Evolutionary conservation across 139 green algal species (phyloP).

Genomic region (Chloropicon primus): DNA sequence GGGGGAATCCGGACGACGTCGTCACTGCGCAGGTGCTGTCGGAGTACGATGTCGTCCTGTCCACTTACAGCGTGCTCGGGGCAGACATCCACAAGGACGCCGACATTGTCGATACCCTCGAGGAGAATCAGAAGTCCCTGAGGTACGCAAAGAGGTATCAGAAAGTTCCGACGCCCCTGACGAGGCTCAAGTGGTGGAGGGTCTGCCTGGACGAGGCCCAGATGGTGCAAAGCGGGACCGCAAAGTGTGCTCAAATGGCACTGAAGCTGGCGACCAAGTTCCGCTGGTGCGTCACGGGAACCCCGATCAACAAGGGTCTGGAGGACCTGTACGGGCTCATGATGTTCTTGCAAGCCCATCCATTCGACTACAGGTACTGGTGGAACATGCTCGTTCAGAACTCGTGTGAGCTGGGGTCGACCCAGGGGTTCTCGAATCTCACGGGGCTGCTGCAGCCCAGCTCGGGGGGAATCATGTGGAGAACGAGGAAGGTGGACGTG

Average conservation of each 20-base stretch:
- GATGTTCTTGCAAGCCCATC: slow-evolving; percentile 49
- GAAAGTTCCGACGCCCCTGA: slow-evolving; percentile 73
- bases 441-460: slow-evolving; percentile 29
- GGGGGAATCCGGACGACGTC: slow-evolving; percentile 8
- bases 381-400: slow-evolving; percentile 21
- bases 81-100: slow-evolving; percentile 47
- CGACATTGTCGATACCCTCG: background rate
- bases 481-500: slow-evolving; percentile 63
- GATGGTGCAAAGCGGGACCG: slow-evolving; percentile 57
- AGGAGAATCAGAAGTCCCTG: background rate
- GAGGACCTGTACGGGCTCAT: slow-evolving; percentile 77
- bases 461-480: slow-evolving; percentile 69
- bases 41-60: slow-evolving; percentile 74
- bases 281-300: slow-evolving; percentile 61
- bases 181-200: slow-evolving; percentile 69
- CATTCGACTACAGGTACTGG: slow-evolving; percentile 11
- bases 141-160: slow-evolving; percentile 27
- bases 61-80: slow-evolving; percentile 75
- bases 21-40: slow-evolving; percentile 55
- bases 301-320: slow-evolving; percentile 61
- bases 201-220: slow-evolving; percentile 87
- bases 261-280: slow-evolving; percentile 28
- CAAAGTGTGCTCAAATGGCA: slow-evolving; percentile 66
- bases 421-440: slow-evolving; percentile 18
- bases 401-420: slow-evolving; percentile 30